Base-by-base conservation (phyloP, 1,284 basidiomycete species). In the Cutaneotrichosporon daszewskae region DNA sequence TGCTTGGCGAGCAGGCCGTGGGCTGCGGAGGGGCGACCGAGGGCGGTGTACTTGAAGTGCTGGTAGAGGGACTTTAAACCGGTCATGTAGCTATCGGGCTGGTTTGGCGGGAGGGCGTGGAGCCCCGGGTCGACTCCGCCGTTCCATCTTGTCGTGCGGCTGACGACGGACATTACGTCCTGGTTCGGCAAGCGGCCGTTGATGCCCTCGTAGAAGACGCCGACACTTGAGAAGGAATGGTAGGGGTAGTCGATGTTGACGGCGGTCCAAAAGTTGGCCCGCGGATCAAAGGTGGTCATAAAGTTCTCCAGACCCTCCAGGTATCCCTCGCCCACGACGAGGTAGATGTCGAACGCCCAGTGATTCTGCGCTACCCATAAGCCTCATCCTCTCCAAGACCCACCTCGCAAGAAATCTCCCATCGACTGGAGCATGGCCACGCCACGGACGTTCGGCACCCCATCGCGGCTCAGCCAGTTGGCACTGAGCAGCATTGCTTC, bases 151-250 rank as follows among this genome's bases (percentile, higher is more conserved):
- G 87, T 76, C 36, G 97, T 86, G 25, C 82, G 69, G 3, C 80
- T 75, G 34, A 90, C 77, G 0, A 88, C 85, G 66, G 95, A 95
- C 56, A 96, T 71, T 1, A 95, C 77, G 66, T 99, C 94, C 69
- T 96, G 89, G 62, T 99, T 99, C 1, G 95, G 92, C 33, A 97
- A 73, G 23, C 90, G 84, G 4, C 92, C 94, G 64, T 97, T 94
- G 5, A 89, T 75, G 7, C 94, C 95, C 77, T 98, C 94, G 69
- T 87, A 88, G 71, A 88, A 94, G 11, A 97, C 72, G 3, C 89
- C 89, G 3, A 98, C 75, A 60, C 94, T 87, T 11, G 85, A 89
- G 71, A 97, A 96, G 0, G 91, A 96, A 68, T 98, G 94, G 2
- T 87, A 85, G 2, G 92, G 89, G 64, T 96, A 98, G 68, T 98